A percentile compares a stretch with the other conserved stretches of the same genome.
Evolutionary conservation across 176 grass and related monocot species (phyloP).

Genomic region (Canna indica): DNA sequence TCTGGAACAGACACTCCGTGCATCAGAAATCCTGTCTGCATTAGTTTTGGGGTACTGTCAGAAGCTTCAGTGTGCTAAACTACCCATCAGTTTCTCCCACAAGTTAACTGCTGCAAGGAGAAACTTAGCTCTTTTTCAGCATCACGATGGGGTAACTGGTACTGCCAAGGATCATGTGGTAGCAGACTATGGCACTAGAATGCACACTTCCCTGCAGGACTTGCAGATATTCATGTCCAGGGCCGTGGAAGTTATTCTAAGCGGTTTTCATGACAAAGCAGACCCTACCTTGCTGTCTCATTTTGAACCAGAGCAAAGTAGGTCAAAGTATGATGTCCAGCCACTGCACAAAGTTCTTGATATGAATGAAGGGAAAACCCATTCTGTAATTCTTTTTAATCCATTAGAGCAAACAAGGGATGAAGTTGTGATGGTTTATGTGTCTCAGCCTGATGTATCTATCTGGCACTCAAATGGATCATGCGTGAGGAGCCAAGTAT

Average conservation of each 20-base stretch:
- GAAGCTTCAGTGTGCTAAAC: conserved; percentile 59
- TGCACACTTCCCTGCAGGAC: conserved; percentile 89
- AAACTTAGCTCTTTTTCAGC: conserved; percentile 96
- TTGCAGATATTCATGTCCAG: conserved; percentile 87
- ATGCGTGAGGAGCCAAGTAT: conserved; percentile 90
- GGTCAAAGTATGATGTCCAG: conserved; percentile 86
- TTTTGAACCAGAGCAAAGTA: conserved; percentile 65
- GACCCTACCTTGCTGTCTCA: conserved; percentile 69
- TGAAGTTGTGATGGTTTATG: conserved; percentile 86
- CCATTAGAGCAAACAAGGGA: conserved; percentile 86
- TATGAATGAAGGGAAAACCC: conserved; percentile 36
- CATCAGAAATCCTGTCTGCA: conserved; percentile 78
- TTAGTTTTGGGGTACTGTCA: conserved; percentile 94
- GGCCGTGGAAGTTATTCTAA: conserved; percentile 69
- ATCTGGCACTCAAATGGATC: conserved; percentile 70
- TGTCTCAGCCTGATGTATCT: conserved; percentile 54
- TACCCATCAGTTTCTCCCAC: conserved; percentile 73
- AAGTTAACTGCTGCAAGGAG: conserved; percentile 93
- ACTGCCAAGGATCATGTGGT: conserved; percentile 97
- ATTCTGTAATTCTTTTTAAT: conserved; percentile 66
- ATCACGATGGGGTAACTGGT: conserved; percentile 97
- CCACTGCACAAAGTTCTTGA: conserved; percentile 58
- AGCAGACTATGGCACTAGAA: conserved; percentile 79
- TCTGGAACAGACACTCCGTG: conserved; percentile 82
- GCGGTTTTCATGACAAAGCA: conserved; percentile 70